phyloP scores from a whole-genome alignment of 495 filamentous ascomycete species.

The Penicillium atrosanguineum region DNA sequence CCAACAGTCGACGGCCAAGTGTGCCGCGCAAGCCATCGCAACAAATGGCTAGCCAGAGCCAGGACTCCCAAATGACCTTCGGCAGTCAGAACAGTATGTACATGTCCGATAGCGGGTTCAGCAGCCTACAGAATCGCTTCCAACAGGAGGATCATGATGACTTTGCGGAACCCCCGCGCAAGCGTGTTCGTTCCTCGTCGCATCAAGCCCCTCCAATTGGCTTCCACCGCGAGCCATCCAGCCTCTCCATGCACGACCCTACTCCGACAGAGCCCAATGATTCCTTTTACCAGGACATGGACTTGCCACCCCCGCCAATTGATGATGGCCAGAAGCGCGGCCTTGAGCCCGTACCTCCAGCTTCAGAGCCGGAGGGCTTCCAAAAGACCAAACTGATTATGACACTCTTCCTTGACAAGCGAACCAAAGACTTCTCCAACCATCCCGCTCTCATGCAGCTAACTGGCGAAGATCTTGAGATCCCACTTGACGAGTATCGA shows the following conservation, averaged over 20 bases:
- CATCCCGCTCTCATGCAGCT: slow-evolving; percentile 68
- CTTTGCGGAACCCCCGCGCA: slow-evolving; percentile 75
- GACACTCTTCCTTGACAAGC: slow-evolving; percentile 79
- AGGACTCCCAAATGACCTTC: slow-evolving; percentile 55
- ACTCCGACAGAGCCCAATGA: slow-evolving; percentile 87
- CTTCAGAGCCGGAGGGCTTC: slow-evolving; percentile 62
- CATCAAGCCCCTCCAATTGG: slow-evolving; percentile 44
- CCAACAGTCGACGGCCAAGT: slow-evolving; percentile 49
- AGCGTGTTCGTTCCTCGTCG: slow-evolving; percentile 63
- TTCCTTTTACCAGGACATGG: slow-evolving; percentile 70
- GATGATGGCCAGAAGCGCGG: slow-evolving; percentile 55
- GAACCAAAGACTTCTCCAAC: slow-evolving; percentile 58
- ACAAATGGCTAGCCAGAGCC: slow-evolving; percentile 62
- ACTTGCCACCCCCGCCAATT: slow-evolving; percentile 46
- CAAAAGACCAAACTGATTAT: slow-evolving; percentile 77
- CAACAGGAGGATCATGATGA: slow-evolving; percentile 56
- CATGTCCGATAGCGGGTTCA: slow-evolving; percentile 64
- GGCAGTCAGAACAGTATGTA: slow-evolving; percentile 69
- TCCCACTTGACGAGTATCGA: slow-evolving; percentile 79
- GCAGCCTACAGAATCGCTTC: slow-evolving; percentile 45
- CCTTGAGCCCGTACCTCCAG: slow-evolving; percentile 66
- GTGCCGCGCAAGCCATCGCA: slow-evolving; percentile 57
- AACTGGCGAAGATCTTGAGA: slow-evolving; percentile 79
- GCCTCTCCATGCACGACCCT: slow-evolving; percentile 43
- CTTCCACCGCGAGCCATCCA: slow-evolving; percentile 37